Evolutionary conservation across 768 basidiomycete genomes (phyloP), one percentile per base, ranked within the genome.

Genomic region (Phlebiopsis gigantea): DNA sequence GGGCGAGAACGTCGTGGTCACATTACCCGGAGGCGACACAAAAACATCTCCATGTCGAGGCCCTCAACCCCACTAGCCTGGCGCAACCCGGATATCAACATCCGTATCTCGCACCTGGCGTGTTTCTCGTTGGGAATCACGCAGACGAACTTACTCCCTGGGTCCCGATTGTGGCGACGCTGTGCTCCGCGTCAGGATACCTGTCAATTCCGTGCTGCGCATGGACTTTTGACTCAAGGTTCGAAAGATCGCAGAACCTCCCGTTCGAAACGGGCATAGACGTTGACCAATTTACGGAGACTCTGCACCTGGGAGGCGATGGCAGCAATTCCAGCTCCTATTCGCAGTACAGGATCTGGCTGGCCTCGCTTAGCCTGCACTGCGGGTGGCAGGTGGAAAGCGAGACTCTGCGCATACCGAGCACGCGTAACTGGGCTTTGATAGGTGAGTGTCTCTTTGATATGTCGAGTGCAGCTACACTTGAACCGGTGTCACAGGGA

Each of bases 121-220:
- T 76, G 2, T 98, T 97, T 72, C 71, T 98, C 56, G 88, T 98
- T 49, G 93, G 90, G 8, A 98, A 98, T 72, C 96, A 98, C 69
- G 89, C 95, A 0, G 96, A 98, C 72, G 96, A 98, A 63, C 76
- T 98, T 17, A 95, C 95, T 22, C 96, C 96, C 0, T 98, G 95
- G 95, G 69, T 93, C 0, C 92, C 96, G 0, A 79, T 97, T 1
- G 73, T 97, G 5, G 81, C 93, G 0, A 84, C 87, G 0, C 61
- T 86, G 14, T 72, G 78, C 30, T 63, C 67, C 3, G 81, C 84
- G 0, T 80, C 83, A 0, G 90, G 88, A 4, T 90, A 89, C 63
- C 69, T 92, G 44, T 87, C 80, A 5, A 92, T 98, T 54, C 96
- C 96, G 0, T 98, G 96, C 67, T 98, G 95, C 70, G 73, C 88